Evolutionary conservation across 2,329 filamentous ascomycete genomes (phyloP), one percentile per base, ranked within the genome.

Genomic region (Penicillium sp.): DNA sequence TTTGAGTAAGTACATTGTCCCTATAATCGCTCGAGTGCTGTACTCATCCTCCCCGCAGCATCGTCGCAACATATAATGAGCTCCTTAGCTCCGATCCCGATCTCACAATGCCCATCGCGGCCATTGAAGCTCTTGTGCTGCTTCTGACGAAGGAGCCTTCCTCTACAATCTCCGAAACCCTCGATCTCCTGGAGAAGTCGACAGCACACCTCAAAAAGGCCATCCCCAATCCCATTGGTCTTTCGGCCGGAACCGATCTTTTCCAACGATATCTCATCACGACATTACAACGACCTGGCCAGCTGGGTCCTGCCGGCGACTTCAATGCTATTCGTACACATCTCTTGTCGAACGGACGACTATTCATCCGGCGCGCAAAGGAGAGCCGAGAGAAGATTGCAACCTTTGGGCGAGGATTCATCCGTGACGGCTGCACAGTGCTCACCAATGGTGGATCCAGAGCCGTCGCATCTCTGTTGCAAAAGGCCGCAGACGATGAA

Each of bases 241-340:
- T 97, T 13, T 89, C 87, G 40, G 93, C 94, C 45, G 93, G 93
- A 61, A 95, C 90, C 50, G 90, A 96, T 68, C 82, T 97, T 49
- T 97, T 98, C 76, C 87, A 93, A 67, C 86, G 91, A 66, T 97
- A 95, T 71, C 81, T 98, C 58, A 85, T 95, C 61, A 82, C 84
- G 46, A 89, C 79, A 16, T 68, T 85, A 58, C 78, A 83, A 65
- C 69, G 77, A 51, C 74, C 79, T 13, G 59, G 77, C 22, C 57
- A 74, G 54, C 64, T 75, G 6, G 75, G 75, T 18, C 73, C 76
- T 1, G 70, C 71, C 8, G 77, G 76, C n/a, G 84, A 86, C 64
- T 97, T 97, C 69, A 86, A 90, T 53, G 81, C 85, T 41, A 86
- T 95, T 46, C 79, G 87, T 54, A 82, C 84, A 62, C 89, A 96